Percentiles rank a stretch among this genome's conserved stretches.
Conservation (phyloP, 2,329 filamentous ascomycete genomes). For the Tolypocladium tundrense region DNA sequence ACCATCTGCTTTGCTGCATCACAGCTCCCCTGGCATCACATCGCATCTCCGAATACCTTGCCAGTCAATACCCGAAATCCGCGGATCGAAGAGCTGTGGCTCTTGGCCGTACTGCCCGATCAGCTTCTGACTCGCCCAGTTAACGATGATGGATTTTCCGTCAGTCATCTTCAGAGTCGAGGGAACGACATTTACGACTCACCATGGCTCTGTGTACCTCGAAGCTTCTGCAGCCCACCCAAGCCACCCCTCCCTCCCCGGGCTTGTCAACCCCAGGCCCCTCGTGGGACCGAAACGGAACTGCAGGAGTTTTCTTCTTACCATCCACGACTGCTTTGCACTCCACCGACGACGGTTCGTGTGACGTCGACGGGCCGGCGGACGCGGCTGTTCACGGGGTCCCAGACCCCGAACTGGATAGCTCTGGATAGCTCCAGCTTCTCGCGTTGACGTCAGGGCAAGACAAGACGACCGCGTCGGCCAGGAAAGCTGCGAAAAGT, state of each 20-base stretch:
- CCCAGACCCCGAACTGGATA: background rate
- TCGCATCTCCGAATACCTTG: background rate
- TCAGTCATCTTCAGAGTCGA: background rate
- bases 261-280: background rate
- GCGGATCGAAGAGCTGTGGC: background rate
- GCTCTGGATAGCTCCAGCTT: background rate
- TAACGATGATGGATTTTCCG: background rate
- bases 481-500: background rate
- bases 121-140: background rate
- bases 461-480: background rate
- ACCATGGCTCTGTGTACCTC: too few species aligned
- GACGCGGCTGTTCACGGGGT: background rate
- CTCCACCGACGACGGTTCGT: background rate
- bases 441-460: background rate
- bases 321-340: background rate
- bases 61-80: too few species aligned
- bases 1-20: background rate
- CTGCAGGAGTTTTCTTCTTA: background rate
- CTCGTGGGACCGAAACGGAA: background rate
- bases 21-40: background rate
- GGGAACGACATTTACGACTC: background rate
- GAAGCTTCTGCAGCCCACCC: too few species aligned
- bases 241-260: too few species aligned
- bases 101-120: background rate
- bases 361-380: background rate